Conservation (phyloP, 2,329 filamentous ascomycete genomes). For the Pestalotiopsis sp. region DNA sequence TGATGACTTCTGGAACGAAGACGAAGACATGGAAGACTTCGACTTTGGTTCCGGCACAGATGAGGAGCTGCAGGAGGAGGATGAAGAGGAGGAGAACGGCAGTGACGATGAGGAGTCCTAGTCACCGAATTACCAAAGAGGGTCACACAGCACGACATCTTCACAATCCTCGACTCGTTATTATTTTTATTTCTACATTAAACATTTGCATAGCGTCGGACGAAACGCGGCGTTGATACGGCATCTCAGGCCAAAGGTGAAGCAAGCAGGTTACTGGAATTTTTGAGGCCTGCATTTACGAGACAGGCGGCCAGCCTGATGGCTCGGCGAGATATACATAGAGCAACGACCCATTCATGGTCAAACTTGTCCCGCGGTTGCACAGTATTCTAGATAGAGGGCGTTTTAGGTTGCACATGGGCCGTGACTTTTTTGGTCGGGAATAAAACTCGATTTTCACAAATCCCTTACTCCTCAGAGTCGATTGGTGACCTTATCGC, state of each 20-base stretch:
- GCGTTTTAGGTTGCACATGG: neutral
- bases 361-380: neutral
- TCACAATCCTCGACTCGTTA: neutral
- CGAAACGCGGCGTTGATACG: slow-evolving; percentile 25
- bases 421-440: neutral
- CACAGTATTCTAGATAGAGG: neutral
- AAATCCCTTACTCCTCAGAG: neutral
- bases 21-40: slow-evolving; percentile 77
- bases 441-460: neutral
- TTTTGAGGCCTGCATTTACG: neutral
- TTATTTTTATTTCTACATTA: neutral
- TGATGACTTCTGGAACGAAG: slow-evolving; percentile 81
- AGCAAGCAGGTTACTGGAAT: slow-evolving; percentile 3
- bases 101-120: slow-evolving; percentile 48
- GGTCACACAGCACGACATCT: neutral
- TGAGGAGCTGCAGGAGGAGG: slow-evolving; percentile 63
- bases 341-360: neutral
- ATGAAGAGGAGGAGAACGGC: slow-evolving; percentile 57
- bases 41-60: slow-evolving; percentile 65
- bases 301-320: neutral
- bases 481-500: neutral
- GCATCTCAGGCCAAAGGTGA: neutral
- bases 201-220: slow-evolving; percentile 35
- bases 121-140: neutral
- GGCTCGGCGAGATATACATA: neutral